Evolutionary conservation across 208 protist species (phyloP), one percentile per base, ranked within the genome.

Genomic region (Acanthamoeba triangularis): DNA sequence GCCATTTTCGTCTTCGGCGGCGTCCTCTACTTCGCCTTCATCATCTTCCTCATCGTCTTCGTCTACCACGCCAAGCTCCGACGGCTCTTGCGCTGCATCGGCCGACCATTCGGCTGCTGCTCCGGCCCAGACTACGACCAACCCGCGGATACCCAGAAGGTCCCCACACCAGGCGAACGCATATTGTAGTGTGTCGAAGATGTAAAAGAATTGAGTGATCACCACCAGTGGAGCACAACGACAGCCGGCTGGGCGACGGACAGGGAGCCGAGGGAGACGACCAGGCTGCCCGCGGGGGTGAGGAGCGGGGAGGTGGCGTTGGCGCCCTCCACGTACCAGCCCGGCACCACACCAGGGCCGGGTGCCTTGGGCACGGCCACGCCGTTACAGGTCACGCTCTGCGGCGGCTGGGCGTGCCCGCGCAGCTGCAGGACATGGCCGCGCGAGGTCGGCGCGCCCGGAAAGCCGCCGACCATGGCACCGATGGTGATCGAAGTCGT

Each of bases 41-140:
- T 82, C 41, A 82, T 82, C 37, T 82, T 82, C 74, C 74, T 82
- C 37, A 82, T 82, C 74, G 25, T 52, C 74, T 35, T 52, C 74
- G 18, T 37, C 74, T 82, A 82, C 74, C 8, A 25, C 35, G 37
- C 6, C 18, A 16, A 52, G 8, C 33, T 82, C 7, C 41, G 33
- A 5, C 4, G 37, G 41, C 37, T 82, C 74, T 16, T 13, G 44
- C 8, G 41, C 37, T 82, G 74, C 18, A 0, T 72, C 11, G 8
- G n/a, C 18, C 61, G 61, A 67, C 25, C 61, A 67, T 61, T 16
- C 25, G 16, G 61, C 61, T 23, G 61, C 61, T 14, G 28, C 23
- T 2, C 18, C 23, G 25, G 59, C 1, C 23, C 59, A 23, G 59
- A 72, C 65, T n/a, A 28, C 59, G 59, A 30, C 5, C 18, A 65